These are phyloP conservation scores for Clonostachys chloroleuca DNA, from an alignment of 2,329 filamentous ascomycete species.

Conservation along the genomic window DNA sequence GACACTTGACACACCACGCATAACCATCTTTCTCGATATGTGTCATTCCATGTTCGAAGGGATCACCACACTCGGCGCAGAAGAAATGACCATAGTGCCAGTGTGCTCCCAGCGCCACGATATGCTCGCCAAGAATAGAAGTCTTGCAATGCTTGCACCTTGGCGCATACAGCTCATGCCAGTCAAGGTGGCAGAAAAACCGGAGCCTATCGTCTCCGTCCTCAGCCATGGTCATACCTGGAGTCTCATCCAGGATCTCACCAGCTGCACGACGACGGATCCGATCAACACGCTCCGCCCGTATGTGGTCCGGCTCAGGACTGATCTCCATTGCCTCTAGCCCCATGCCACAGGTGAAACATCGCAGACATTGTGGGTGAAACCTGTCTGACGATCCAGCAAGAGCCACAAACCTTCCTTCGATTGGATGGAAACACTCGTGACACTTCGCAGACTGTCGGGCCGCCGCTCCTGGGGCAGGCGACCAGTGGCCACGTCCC, in stretches of 20 bases:
- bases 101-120: conserved; percentile 89
- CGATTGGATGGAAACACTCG: conserved; percentile 78
- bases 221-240: conserved; percentile 60
- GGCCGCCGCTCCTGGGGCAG: conserved; percentile 36
- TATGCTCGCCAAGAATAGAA: conserved; percentile 91
- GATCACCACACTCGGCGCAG: conserved; percentile 96
- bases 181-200: conserved; percentile 98
- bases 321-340: conserved; percentile 97
- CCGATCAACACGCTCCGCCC: conserved; percentile 67
- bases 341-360: conserved; percentile 79
- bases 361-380: conserved; percentile 90
- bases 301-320: conserved; percentile 74
- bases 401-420: conserved; percentile 84
- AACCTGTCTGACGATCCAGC: conserved; percentile 71
- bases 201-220: conserved; percentile 71
- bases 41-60: conserved; percentile 69
- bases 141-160: conserved; percentile 95
- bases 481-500: conserved; percentile 54
- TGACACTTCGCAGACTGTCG: conserved; percentile 72
- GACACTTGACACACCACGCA: conserved; percentile 92
- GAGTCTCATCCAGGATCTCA: conserved; percentile 56
- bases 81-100: conserved; percentile 99
- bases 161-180: conserved; percentile 90
- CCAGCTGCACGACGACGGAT: conserved; percentile 58
- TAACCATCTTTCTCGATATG: conserved; percentile 95